Evolutionary conservation across 169 alveolate genomes (phyloP), one percentile per base, ranked within the genome.

Genomic region (Eimeria maxima): DNA sequence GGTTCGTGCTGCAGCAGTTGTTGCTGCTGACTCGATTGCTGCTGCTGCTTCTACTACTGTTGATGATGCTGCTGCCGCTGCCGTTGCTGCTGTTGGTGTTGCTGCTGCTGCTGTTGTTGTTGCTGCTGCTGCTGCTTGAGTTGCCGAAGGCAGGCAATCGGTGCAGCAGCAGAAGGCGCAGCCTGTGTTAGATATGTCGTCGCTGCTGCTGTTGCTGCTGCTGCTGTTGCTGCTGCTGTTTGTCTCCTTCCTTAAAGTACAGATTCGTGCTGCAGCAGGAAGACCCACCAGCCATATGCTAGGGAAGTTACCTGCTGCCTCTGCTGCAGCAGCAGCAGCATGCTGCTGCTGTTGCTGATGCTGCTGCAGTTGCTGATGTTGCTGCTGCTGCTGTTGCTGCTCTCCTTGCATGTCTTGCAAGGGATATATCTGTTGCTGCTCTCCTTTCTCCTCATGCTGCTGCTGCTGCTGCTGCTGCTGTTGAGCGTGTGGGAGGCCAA

Each of bases 91-190:
- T 11, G 10, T n/a, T n/a, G 38, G 13, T 13, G 84, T 27, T 73
- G 84, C 47, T 73, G 57, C 5, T 73, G 84, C 84, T 73, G 84
- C 84, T 73, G 45, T 11, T 42, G 47, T 42, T 8, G 45, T 50
- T 73, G 84, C 84, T 73, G 84, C 84, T 73, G 84, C 84, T 73
- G 84, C 53, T 73, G 84, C 57, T 73, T 44, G 53, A 24, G 53
- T 38, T 50, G 57, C 57, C n/a, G n/a, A n/a, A n/a, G n/a, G n/a
- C n/a, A n/a, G n/a, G n/a, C n/a, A n/a, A n/a, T n/a, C n/a, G n/a
- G n/a, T n/a, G n/a, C n/a, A n/a, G n/a, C n/a, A n/a, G n/a, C n/a
- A n/a, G n/a, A n/a, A n/a, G n/a, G n/a, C n/a, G n/a, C n/a, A n/a
- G n/a, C n/a, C n/a, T n/a, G n/a, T n/a, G n/a, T n/a, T n/a, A n/a